Evolutionary conservation across 139 green algal species (phyloP), one percentile per base, ranked within the genome.

Genomic region (Cymbomonas tetramitiformis): DNA sequence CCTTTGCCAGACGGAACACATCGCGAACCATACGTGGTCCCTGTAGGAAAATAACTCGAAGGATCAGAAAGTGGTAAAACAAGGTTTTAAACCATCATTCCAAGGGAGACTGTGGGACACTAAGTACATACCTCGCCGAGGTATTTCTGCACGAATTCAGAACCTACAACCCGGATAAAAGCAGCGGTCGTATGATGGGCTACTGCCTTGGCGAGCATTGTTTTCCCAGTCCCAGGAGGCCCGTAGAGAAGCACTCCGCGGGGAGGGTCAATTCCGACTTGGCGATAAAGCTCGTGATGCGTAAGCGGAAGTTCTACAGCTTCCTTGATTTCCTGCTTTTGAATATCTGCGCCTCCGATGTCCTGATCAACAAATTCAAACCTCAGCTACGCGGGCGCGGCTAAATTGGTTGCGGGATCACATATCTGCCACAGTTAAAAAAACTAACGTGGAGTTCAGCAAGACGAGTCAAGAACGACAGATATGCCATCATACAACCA

Each of bases 251-350:
- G 73, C 31, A 98, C 91, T 3, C 91, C 91, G 25, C 92, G 77
- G 0, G 90, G 90, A 0, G 90, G 90, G 70, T 96, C 88, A 56
- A 97, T 96, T 63, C 90, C 90, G 31, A 97, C 86, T 56, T 93
- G 83, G 33, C 81, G 70, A 74, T 96, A 98, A 59, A 98, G 76
- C 48, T 94, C 90, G 29, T 82, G 81, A 57, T 96, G 86, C 18
- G 86, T 93, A 33, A 99, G 72, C 10, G 92, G 92, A 62, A 99
- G 80, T 82, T 99, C 92, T 49, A 99, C 92, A 24, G 92, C 92
- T 72, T 99, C 92, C 31, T 83, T 76, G 67, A 99, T 99, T 71
- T 99, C 92, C 75, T 99, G 92, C 68, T 97, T 97, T 75, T 99
- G 92, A 38, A 94, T 89, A 67, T 99, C 92, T 49, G 91, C 80